Base-by-base conservation (phyloP, 805 yeast genomes). In the Scheffersomyces coipomensis region DNA sequence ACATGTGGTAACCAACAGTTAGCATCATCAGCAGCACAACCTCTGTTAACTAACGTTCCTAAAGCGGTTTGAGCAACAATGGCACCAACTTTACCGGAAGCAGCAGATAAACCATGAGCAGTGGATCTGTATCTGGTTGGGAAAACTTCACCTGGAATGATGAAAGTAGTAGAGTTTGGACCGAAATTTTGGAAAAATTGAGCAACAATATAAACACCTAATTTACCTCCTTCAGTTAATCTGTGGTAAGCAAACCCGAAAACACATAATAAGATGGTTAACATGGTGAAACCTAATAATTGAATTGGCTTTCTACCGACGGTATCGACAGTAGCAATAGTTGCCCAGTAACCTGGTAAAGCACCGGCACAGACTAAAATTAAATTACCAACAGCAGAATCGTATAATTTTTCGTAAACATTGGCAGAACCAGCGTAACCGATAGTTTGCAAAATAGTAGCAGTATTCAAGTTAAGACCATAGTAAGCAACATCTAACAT, bases 61-160 rank as follows among this genome's bases (percentile, higher is more conserved):
- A 85, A 66, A 62, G 85, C 84, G 46, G 90, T 82, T 71, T 85
- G 93, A 19, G 96, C 96, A 73, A 88, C 79, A 52, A 88, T 87
- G 43, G 96, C 95, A 72, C 96, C 97, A 54, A 88, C 73, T 65
- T 88, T 88, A 75, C 96, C 97, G 24, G 80, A 65, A 37, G 95
- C 97, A 53, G 97, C 96, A 47, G 95, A 88, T 47, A 88, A 76
- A 76, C 97, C 97, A 56, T 88, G 97, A 35, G 96, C 96, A 51
- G 95, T 81, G 18, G 96, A 88, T 82, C 96, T 85, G 71, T 88
- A 88, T 76, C 96, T 83, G 41, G 97, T 88, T 63, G 96, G 97
- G 84, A 73, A 89, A 61, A 80, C 71, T 73, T 88, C 97, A 68
- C 95, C 96, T 35, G 96, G 96, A 59, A 86, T 76, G 56, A 88